These are phyloP conservation scores for Lentinula edodes DNA, from an alignment of 768 basidiomycete species.

Conservation along the genomic window DNA sequence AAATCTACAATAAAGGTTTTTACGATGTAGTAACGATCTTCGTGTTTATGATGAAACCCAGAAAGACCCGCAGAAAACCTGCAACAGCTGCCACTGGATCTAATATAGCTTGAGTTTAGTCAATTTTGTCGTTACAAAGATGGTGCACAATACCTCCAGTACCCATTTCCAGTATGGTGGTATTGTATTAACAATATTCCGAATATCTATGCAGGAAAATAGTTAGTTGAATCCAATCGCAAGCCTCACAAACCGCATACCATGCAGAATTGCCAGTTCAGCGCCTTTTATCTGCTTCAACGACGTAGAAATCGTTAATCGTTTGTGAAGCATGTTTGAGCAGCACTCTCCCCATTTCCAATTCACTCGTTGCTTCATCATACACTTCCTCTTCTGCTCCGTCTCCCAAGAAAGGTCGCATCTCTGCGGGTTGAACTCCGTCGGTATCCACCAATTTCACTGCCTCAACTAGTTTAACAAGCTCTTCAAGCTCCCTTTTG, in stretches of 20 bases:
- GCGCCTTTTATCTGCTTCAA: constrained; percentile 42
- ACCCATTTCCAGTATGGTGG: no score
- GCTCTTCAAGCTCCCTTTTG: constrained; percentile 59
- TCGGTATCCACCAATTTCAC: constrained; percentile 57
- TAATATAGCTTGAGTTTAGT: no score
- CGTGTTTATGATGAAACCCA: neutral
- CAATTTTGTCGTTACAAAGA: no score
- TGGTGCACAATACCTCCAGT: no score
- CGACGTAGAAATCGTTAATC: constrained; percentile 53
- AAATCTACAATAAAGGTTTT: neutral
- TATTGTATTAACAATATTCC: no score
- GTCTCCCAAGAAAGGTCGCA: constrained; percentile 35
- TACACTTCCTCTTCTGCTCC: constrained; percentile 25
- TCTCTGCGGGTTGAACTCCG: constrained; percentile 24
- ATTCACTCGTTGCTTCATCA: constrained; percentile 12
- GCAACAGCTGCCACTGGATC: neutral
- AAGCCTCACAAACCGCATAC: neutral
- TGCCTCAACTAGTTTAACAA: constrained; percentile 76
- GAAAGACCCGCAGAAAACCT: neutral
- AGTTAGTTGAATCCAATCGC: neutral
- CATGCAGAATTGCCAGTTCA: neutral
- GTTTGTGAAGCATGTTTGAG: constrained; percentile 48
- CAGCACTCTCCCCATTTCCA: constrained; percentile 36
- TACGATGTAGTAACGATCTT: neutral
- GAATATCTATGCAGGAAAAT: neutral